These are phyloP conservation scores for Psilocybe azurescens DNA, from an alignment of 768 basidiomycete species.

Conservation along the genomic window DNA sequence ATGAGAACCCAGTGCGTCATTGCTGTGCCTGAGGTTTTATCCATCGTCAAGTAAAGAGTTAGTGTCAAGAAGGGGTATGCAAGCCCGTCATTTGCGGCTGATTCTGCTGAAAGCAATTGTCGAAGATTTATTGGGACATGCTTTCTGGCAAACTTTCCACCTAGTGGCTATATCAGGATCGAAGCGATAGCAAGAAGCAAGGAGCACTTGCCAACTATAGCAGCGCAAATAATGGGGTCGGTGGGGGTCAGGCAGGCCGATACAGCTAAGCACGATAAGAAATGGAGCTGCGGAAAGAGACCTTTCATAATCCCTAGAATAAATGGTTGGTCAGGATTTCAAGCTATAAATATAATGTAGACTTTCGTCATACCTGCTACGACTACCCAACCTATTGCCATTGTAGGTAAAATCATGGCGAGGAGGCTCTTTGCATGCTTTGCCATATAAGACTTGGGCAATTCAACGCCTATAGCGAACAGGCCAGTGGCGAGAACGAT, in stretches of 20 bases:
- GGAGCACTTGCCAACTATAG: slow-evolving; percentile 63
- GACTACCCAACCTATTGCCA: slow-evolving; percentile 86
- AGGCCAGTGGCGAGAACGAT: slow-evolving; percentile 90
- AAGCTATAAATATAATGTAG: not conserved
- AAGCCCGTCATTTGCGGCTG: slow-evolving; percentile 94
- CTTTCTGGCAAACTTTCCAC: slow-evolving; percentile 70
- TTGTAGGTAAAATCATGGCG: slow-evolving; percentile 79
- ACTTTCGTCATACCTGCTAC: slow-evolving; percentile 56
- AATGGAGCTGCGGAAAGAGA: slow-evolving; percentile 75
- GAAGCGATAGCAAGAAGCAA: not conserved
- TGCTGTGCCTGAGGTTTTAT: slow-evolving; percentile 63
- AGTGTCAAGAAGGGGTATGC: slow-evolving; percentile 93
- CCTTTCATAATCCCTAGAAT: slow-evolving; percentile 62
- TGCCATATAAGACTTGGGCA: slow-evolving; percentile 84
- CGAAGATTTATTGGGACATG: slow-evolving; percentile 81
- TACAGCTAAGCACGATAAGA: slow-evolving; percentile 80
- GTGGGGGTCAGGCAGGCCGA: slow-evolving; percentile 93
- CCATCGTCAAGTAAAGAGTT: slow-evolving; percentile 84
- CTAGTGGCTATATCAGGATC: slow-evolving; percentile 35
- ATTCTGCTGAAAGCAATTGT: slow-evolving; percentile 84
- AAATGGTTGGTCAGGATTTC: not conserved
- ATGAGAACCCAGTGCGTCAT: slow-evolving; percentile 86
- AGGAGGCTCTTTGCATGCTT: slow-evolving; percentile 76
- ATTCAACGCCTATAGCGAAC: slow-evolving; percentile 94
- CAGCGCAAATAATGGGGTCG: slow-evolving; percentile 92